These are phyloP conservation scores for Colletotrichum aenigma DNA, from an alignment of 2,329 filamentous ascomycete genomes.

Conservation along the genomic window DNA sequence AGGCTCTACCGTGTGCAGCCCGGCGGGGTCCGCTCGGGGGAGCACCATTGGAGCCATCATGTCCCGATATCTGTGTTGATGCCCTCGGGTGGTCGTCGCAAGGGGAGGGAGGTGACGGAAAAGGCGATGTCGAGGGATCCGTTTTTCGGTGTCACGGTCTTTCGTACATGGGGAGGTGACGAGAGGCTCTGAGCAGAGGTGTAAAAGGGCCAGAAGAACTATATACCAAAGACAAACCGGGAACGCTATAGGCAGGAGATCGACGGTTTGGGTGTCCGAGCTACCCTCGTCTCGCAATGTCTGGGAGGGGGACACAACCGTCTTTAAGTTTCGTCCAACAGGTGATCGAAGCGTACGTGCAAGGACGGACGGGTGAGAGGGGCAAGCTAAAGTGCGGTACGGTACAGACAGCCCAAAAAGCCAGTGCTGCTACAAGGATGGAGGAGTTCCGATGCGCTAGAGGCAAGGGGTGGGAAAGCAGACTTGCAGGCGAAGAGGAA, in stretches of 20 bases:
- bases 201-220: constrained; percentile 5
- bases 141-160: constrained; percentile 1
- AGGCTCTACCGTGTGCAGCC: constrained; percentile 27
- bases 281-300: constrained; percentile 14
- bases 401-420: background rate
- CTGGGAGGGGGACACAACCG: constrained; percentile 8
- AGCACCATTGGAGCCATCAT: constrained; percentile 12
- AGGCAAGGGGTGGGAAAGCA: background rate
- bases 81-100: background rate
- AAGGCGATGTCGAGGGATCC: background rate
- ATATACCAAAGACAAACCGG: constrained; percentile 13
- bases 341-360: constrained; percentile 15
- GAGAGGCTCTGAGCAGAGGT: background rate
- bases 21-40: background rate
- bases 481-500: background rate
- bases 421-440: constrained; percentile 6
- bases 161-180: background rate
- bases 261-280: constrained; percentile 13
- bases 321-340: constrained; percentile 19
- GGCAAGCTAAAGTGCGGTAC: background rate
- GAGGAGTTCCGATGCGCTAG: background rate
- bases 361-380: background rate
- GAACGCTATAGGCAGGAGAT: constrained; percentile 2
- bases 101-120: background rate
- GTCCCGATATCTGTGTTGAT: background rate